A percentile compares a stretch with the other conserved stretches of the same genome.
Evolutionary conservation across 139 green algal species (phyloP).

Genomic region (Nannochloris sp.): DNA sequence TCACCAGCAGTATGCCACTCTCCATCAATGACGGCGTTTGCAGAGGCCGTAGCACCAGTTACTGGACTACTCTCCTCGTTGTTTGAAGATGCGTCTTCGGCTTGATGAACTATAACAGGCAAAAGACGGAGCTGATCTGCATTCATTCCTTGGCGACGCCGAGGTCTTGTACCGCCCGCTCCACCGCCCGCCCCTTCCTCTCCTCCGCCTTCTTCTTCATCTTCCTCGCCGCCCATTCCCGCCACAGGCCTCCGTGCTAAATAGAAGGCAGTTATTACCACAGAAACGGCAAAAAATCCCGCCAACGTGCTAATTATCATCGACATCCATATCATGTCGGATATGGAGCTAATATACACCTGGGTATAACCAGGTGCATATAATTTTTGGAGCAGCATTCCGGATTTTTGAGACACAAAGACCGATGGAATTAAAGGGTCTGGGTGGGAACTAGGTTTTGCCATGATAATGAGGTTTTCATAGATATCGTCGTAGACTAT

Average conservation of each 20-base stretch:
- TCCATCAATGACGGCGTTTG: neutral
- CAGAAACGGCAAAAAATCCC: slow-evolving; percentile 52
- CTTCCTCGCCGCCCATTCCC: neutral
- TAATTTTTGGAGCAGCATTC: slow-evolving; percentile 57
- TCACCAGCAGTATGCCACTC: slow-evolving; percentile 29
- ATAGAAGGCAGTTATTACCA: slow-evolving; percentile 63
- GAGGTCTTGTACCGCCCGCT: neutral
- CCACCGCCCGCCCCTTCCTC: neutral
- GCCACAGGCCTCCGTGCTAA: slow-evolving; percentile 42
- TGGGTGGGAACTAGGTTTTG: slow-evolving; percentile 40
- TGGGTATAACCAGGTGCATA: neutral
- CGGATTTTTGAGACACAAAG: slow-evolving; percentile 62
- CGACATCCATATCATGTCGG: slow-evolving; percentile 52
- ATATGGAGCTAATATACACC: slow-evolving; percentile 18
- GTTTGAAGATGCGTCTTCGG: neutral
- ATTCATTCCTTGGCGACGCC: slow-evolving; percentile 28
- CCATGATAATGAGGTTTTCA: slow-evolving; percentile 75
- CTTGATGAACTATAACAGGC: slow-evolving; percentile 40
- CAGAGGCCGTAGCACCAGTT: neutral
- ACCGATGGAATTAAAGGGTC: slow-evolving; percentile 67
- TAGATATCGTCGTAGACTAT: slow-evolving; percentile 71
- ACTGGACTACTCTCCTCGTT: neutral
- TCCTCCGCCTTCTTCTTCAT: neutral
- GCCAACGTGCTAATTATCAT: slow-evolving; percentile 58
- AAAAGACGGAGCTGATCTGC: slow-evolving; percentile 30